Base-by-base conservation (phyloP, 1,284 basidiomycete species). In the Phlebopus sp. region DNA sequence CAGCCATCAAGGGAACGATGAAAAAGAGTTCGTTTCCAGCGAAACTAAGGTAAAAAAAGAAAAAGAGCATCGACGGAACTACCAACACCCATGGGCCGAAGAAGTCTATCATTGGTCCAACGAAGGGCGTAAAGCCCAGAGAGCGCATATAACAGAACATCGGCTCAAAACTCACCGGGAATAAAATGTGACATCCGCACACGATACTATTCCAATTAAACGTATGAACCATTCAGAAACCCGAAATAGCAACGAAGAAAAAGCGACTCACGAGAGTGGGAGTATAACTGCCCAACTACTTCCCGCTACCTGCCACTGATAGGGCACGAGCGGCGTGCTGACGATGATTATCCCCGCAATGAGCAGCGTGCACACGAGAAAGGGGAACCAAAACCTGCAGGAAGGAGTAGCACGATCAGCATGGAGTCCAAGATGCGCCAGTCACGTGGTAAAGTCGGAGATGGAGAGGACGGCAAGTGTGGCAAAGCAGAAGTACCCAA, bases 211-310 rank as follows among this genome's bases (percentile, higher is more conserved):
- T 8, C 25, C 7, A 35, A 41, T 17, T 37, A 38, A 21, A 27
- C 11, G 46, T 5, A 30, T 64, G 3, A 48, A 34, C 6, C 14
- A 35, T 31, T 5, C 5, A 42, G 44, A 35, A 34, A 45, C 32
- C 37, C n/a, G 14, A 30, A 7, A 51, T 42, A 46, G 32, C 41
- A 19, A 36, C 11, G 34, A 15, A 41, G 46, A 36, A 30, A 35
- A 42, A 38, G 23, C 37, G 13, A 75, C 81, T 55, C 57, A 83
- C 76, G 76, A 74, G 27, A 89, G 71, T 3, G 86, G 86, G 23
- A 86, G 61, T 46, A 86, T 83, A 40, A 88, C 77, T 25, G 83
- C 83, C 85, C 85, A 88, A 17, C 77, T 76, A 42, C 68, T 65
- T 11, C 74, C 74, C 7, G 73, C 73, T 35, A 90, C 78, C 55